Percentiles rank a stretch among this genome's conserved stretches.
Conservation (phyloP, 2,329 filamentous ascomycete genomes). For the Fusarium nelsonii region DNA sequence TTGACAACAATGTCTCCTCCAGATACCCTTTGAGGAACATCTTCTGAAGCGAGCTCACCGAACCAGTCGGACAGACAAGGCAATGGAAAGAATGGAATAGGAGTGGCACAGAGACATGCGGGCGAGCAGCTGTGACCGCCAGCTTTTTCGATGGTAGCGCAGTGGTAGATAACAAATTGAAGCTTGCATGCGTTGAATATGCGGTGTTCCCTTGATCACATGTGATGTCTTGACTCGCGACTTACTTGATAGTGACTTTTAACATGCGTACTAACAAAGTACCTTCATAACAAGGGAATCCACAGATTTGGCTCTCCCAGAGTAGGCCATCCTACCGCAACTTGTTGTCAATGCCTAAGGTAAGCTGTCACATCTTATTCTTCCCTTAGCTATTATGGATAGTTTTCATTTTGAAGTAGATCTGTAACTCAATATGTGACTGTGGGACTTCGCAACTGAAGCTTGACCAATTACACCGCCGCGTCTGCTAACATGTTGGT, state of each 20-base stretch:
- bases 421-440: no score
- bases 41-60: constrained; percentile 5
- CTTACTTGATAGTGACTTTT: not conserved
- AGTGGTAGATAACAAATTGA: constrained; percentile 43
- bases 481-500: no score
- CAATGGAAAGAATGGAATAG: constrained; percentile 22
- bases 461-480: no score
- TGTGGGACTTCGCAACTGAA: no score
- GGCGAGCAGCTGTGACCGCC: constrained; percentile 38
- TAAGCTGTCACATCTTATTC: no score
- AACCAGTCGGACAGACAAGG: constrained; percentile 23
- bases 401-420: no score
- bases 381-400: no score
- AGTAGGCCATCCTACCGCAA: no score
- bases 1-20: constrained; percentile 25
- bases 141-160: constrained; percentile 38
- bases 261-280: not conserved
- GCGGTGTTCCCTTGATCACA: not conserved
- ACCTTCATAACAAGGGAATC: not conserved
- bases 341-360: no score
- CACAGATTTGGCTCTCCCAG: no score
- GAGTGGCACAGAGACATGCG: constrained; percentile 44
- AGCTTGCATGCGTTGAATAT: constrained; percentile 44
- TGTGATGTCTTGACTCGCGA: constrained; percentile 6
- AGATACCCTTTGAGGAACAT: constrained; percentile 20